phyloP scores from a whole-genome alignment of 805 yeast genomes.

The Candida koratica region DNA sequence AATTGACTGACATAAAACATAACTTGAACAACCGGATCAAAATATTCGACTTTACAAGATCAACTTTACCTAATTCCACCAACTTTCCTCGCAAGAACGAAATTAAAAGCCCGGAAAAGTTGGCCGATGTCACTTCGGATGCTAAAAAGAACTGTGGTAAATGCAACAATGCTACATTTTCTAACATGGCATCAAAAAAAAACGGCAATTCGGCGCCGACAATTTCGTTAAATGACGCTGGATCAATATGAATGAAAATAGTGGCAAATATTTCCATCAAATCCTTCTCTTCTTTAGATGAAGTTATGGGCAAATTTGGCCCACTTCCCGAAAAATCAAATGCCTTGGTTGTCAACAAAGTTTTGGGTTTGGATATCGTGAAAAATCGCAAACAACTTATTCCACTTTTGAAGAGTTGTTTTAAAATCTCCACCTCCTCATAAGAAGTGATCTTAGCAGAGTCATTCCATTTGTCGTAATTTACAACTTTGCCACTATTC shows the following conservation, averaged over 20 bases:
- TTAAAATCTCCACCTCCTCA: slow-evolving; percentile 78
- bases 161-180: slow-evolving; percentile 81
- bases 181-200: slow-evolving; percentile 72
- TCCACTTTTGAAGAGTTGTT: slow-evolving; percentile 79
- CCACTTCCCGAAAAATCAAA: slow-evolving; percentile 66
- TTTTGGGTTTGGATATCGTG: slow-evolving; percentile 51
- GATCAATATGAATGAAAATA: slow-evolving; percentile 88
- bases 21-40: slow-evolving; percentile 82
- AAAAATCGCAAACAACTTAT: slow-evolving; percentile 76
- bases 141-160: slow-evolving; percentile 93
- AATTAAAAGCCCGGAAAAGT: slow-evolving; percentile 80
- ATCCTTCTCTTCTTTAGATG: slow-evolving; percentile 91
- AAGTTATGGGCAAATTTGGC: slow-evolving; percentile 78
- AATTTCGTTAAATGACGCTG: slow-evolving; percentile 92
- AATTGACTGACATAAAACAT: slow-evolving; percentile 92
- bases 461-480: slow-evolving; percentile 69
- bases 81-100: slow-evolving; percentile 71
- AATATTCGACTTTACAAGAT: slow-evolving; percentile 71
- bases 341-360: slow-evolving; percentile 27
- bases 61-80: slow-evolving; percentile 75
- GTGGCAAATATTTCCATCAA: slow-evolving; percentile 94
- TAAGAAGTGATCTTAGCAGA: slow-evolving; percentile 76
- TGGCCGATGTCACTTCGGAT: slow-evolving; percentile 89
- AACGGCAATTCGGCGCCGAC: slow-evolving; percentile 75
- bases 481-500: slow-evolving; percentile 34